Conservation (phyloP, 805 yeast genomes). For the Metschnikowia shivogae region DNA sequence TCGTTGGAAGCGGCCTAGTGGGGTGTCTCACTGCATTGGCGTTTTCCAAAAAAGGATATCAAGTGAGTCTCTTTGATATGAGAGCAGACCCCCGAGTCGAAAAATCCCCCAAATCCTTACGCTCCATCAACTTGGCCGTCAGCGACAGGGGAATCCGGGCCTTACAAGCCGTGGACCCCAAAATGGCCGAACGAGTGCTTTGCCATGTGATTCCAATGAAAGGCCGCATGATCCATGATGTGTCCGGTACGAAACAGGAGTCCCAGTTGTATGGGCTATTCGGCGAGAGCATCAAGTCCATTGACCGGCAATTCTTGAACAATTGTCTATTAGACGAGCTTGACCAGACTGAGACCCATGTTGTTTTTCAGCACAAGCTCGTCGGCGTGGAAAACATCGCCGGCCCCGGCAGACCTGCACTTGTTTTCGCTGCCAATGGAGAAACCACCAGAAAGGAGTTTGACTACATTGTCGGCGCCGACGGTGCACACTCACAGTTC, state of each 20-base stretch:
- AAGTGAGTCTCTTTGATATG: slow-evolving; percentile 68
- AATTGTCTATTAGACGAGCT: slow-evolving; percentile 61
- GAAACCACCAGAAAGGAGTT: slow-evolving; percentile 25
- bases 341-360: slow-evolving; percentile 38
- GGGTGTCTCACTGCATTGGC: slow-evolving; percentile 86
- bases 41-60: slow-evolving; percentile 63
- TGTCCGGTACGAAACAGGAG: slow-evolving; percentile 51
- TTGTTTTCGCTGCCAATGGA: slow-evolving; percentile 21
- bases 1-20: slow-evolving; percentile 89
- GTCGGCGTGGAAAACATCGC: slow-evolving; percentile 30
- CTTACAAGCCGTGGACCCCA: slow-evolving; percentile 55
- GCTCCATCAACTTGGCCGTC: slow-evolving; percentile 87
- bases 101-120: slow-evolving; percentile 35
- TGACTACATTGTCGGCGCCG: slow-evolving; percentile 76
- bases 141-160: slow-evolving; percentile 79
- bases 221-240: slow-evolving; percentile 85
- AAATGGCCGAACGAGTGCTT: slow-evolving; percentile 53
- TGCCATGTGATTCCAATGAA: slow-evolving; percentile 73
- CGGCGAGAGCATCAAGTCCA: slow-evolving; percentile 83
- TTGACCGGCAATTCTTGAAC: slow-evolving; percentile 72
- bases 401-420: slow-evolving; percentile 16
- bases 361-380: slow-evolving; percentile 57
- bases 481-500: slow-evolving; percentile 77
- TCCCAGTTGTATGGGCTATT: slow-evolving; percentile 74
- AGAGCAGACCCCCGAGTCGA: slow-evolving; percentile 60